Evolutionary conservation across 2,329 filamentous ascomycete genomes (phyloP).

Genomic region (Beauveria rudraprayagi): DNA sequence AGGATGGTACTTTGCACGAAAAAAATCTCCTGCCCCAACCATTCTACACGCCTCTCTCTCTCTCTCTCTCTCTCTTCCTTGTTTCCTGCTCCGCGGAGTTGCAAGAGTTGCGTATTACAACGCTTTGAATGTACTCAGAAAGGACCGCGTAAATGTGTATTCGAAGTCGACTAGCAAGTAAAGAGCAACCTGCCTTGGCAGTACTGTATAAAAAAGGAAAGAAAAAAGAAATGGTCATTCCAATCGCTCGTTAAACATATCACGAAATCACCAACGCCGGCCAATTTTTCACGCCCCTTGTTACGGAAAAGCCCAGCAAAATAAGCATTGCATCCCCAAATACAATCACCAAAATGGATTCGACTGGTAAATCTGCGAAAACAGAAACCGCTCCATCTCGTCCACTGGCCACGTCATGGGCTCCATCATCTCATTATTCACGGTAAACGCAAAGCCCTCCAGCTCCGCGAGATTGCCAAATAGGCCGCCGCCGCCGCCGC

Average conservation of each 20-base stretch:
- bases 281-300: not conserved
- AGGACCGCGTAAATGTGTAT: not conserved
- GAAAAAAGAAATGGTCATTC: not conserved
- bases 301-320: not conserved
- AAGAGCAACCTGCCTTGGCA: not conserved
- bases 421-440: conserved; percentile 8
- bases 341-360: conserved; percentile 53
- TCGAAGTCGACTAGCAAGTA: not conserved
- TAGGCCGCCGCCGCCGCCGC: not conserved
- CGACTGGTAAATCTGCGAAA: conserved; percentile 30
- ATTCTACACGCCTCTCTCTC: too few species aligned
- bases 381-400: conserved; percentile 15
- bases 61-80: too few species aligned
- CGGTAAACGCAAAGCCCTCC: not conserved
- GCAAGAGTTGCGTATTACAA: too few species aligned
- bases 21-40: too few species aligned
- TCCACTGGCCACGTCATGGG: conserved; percentile 14
- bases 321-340: not conserved
- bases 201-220: not conserved
- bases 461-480: not conserved
- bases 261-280: not conserved
- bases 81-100: too few species aligned
- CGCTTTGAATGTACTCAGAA: too few species aligned
- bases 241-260: not conserved
- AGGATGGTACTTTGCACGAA: too few species aligned